Percentiles rank a stretch among this genome's conserved stretches.
Conservation (phyloP, 176 grass and related monocot genomes). For the Cymbopogon citratus region DNA sequence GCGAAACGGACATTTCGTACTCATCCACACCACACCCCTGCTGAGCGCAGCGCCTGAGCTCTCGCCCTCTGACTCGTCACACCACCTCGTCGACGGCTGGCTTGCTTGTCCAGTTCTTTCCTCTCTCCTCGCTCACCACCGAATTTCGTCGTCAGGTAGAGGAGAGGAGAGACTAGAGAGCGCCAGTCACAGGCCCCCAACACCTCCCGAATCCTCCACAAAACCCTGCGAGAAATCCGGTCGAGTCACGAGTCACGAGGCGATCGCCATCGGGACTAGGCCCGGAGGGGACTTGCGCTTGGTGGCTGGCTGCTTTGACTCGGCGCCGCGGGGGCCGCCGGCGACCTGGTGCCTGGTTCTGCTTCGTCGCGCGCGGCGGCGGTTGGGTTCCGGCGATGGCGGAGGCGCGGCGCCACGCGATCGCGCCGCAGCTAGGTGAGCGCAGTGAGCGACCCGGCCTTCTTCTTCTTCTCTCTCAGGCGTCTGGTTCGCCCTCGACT, state of each 20-base stretch:
- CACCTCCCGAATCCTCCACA: background rate
- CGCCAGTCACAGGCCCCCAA: background rate
- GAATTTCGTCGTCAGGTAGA: background rate
- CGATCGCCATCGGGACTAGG: background rate
- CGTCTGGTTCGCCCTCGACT: background rate
- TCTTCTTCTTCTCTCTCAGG: background rate
- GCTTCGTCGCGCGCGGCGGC: background rate
- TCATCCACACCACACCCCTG: background rate
- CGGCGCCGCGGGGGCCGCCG: background rate
- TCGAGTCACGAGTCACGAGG: background rate
- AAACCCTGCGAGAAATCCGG: slow-evolving; percentile 11
- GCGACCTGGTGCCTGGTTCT: background rate
- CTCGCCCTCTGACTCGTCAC: background rate
- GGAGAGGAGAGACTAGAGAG: background rate
- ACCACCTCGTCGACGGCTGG: background rate
- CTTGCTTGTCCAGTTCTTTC: slow-evolving; percentile 3
- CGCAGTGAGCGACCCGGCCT: background rate
- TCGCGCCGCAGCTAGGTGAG: slow-evolving; percentile 74
- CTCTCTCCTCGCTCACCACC: background rate
- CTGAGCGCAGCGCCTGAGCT: background rate
- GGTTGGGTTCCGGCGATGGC: slow-evolving; percentile 33
- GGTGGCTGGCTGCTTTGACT: background rate
- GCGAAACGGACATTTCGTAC: background rate
- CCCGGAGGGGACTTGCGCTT: background rate
- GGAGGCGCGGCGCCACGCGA: slow-evolving; percentile 61